Evolutionary conservation across 116 monocot species (phyloP).

Genomic region (Dioscorea cayenensis): DNA sequence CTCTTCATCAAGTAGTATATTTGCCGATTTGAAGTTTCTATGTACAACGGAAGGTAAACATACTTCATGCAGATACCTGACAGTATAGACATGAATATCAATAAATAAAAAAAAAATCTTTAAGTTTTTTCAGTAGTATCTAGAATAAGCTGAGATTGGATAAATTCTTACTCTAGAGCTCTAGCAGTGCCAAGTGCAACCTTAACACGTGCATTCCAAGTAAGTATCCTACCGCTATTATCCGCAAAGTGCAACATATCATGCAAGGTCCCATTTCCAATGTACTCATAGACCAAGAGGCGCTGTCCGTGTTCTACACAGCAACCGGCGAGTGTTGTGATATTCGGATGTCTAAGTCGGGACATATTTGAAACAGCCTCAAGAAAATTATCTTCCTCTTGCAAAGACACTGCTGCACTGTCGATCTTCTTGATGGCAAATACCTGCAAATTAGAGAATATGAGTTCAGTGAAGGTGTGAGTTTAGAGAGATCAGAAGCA

Average conservation of each 20-base stretch:
- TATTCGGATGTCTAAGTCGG: slow-evolving; percentile 66
- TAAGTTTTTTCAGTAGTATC: background rate
- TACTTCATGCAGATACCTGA: slow-evolving; percentile 89
- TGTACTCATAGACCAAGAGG: slow-evolving; percentile 73
- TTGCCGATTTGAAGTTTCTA: slow-evolving; percentile 79
- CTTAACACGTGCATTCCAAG: slow-evolving; percentile 76
- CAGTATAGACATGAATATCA: background rate
- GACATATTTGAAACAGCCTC: slow-evolving; percentile 86
- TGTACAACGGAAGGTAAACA: slow-evolving; percentile 74
- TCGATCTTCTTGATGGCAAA: slow-evolving; percentile 85
- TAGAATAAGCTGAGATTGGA: background rate
- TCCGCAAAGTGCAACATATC: slow-evolving; percentile 64
- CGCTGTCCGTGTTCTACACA: slow-evolving; percentile 81
- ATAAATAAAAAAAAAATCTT: background rate
- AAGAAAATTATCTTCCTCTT: slow-evolving; percentile 84
- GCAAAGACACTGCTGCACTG: slow-evolving; percentile 60
- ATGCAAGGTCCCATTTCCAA: slow-evolving; percentile 75
- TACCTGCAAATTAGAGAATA: slow-evolving; percentile 26
- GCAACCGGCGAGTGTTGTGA: slow-evolving; percentile 59
- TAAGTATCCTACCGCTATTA: slow-evolving; percentile 42
- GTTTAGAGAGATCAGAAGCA: background rate
- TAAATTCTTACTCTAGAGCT: slow-evolving; percentile 65
- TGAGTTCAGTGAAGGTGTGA: background rate
- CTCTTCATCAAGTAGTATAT: slow-evolving; percentile 82
- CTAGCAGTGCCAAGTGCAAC: slow-evolving; percentile 81